These are phyloP conservation scores for Nidularia pulvinata DNA, from an alignment of 768 basidiomycete species.

Conservation along the genomic window DNA sequence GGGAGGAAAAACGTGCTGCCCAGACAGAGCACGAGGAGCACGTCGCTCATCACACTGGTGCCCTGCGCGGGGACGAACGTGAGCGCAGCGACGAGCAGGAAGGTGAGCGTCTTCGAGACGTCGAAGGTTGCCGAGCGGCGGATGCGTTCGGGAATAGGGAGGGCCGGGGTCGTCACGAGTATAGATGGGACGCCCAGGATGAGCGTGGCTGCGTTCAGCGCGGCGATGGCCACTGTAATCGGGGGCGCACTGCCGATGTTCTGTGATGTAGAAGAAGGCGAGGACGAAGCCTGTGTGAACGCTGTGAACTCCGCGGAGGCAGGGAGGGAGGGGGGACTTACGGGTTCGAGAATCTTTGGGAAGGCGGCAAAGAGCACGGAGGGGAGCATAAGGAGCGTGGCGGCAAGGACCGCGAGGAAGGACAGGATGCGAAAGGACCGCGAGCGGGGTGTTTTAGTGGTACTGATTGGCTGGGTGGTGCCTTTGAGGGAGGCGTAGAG, in stretches of 20 bases:
- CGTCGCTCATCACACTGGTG: constrained; percentile 41
- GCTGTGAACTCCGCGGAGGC: neutral
- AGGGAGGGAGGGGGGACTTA: neutral
- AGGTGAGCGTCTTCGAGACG: constrained; percentile 41
- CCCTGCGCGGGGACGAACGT: constrained; percentile 40
- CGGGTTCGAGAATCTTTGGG: constrained; percentile 35
- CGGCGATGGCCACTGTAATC: constrained; percentile 16
- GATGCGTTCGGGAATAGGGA: constrained; percentile 43
- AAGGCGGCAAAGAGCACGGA: constrained; percentile 53
- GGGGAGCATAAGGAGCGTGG: constrained; percentile 53
- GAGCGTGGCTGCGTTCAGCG: constrained; percentile 51
- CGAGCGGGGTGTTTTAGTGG: constrained; percentile 41
- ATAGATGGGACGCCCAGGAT: constrained; percentile 59
- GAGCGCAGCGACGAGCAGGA: constrained; percentile 37
- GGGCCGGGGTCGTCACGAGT: constrained; percentile 52
- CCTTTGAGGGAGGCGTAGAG: constrained; percentile 62
- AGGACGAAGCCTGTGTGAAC: neutral
- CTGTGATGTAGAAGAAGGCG: neutral
- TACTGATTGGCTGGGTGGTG: constrained; percentile 29
- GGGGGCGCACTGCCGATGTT: too few relatives aligned
- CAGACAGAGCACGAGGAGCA: constrained; percentile 49
- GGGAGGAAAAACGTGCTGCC: constrained; percentile 63
- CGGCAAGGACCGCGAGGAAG: constrained; percentile 43
- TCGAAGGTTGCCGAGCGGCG: constrained; percentile 41
- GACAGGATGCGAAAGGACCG: constrained; percentile 64